phyloP scores from a whole-genome alignment of 176 grass and related monocot species.

The Luzula sylvatica region DNA sequence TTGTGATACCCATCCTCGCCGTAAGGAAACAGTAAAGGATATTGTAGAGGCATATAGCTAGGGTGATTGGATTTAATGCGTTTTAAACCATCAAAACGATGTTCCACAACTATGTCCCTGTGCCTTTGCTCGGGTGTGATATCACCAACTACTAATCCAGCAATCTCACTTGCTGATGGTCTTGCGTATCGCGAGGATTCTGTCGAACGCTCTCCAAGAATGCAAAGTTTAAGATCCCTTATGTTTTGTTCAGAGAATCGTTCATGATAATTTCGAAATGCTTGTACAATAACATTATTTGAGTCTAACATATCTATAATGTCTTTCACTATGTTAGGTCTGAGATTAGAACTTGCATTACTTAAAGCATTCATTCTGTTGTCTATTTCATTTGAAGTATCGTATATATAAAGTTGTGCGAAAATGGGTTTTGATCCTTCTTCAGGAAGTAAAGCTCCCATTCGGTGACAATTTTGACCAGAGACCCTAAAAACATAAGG shows the following conservation, averaged over 20 bases:
- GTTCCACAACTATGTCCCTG: slow-evolving; percentile 18
- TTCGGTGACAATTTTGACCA: background rate
- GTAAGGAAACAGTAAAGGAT: slow-evolving; percentile 19
- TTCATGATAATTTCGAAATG: no score
- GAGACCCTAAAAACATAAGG: slow-evolving; percentile 4
- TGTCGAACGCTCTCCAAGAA: background rate
- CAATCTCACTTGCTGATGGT: slow-evolving; percentile 15
- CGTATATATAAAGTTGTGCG: slow-evolving; percentile 14
- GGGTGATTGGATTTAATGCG: background rate
- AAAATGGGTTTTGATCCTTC: background rate
- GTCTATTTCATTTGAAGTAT: background rate
- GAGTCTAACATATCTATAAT: background rate
- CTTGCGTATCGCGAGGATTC: background rate
- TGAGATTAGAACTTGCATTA: no score
- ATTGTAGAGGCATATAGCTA: slow-evolving; percentile 16
- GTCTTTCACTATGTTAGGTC: no score
- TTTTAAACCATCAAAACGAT: background rate
- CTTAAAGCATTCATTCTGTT: background rate
- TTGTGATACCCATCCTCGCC: slow-evolving; percentile 25
- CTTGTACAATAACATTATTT: background rate
- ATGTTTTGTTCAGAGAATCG: no score
- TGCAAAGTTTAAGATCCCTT: no score
- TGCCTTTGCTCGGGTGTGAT: background rate
- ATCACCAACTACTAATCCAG: slow-evolving; percentile 13
- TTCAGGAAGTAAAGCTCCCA: background rate